These are phyloP conservation scores for Erodium maritimum DNA, from an alignment of 345 rosid species.

Conservation along the genomic window DNA sequence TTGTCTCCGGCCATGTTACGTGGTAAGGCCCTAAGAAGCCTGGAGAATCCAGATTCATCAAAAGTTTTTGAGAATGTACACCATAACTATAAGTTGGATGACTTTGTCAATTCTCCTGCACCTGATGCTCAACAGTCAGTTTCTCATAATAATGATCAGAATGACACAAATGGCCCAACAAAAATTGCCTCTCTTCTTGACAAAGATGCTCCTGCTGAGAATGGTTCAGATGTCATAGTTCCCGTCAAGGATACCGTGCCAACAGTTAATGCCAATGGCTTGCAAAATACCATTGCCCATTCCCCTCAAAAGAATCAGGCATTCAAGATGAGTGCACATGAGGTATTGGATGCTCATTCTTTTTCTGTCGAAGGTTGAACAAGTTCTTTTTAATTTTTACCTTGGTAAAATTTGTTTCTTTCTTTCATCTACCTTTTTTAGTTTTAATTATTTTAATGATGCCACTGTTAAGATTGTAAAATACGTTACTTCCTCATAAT, in stretches of 20 bases:
- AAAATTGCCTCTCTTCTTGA: constrained; percentile 16
- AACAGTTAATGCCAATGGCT: constrained; percentile 19
- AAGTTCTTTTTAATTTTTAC: neutral
- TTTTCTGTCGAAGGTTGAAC: neutral
- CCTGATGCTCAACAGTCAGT: constrained; percentile 20
- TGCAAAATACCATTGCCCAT: constrained; percentile 20
- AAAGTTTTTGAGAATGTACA: constrained; percentile 34
- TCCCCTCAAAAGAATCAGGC: constrained; percentile 29
- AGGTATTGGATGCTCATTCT: constrained; percentile 26
- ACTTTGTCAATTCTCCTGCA: constrained; percentile 5
- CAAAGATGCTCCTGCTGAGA: constrained; percentile 14
- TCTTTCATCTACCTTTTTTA: neutral
- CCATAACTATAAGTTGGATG: constrained; percentile 23
- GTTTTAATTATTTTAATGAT: neutral
- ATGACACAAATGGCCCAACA: constrained; percentile 26
- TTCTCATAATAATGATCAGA: constrained; percentile 26
- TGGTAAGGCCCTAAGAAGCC: constrained; percentile 74
- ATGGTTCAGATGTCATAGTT: constrained; percentile 19
- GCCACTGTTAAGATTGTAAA: neutral
- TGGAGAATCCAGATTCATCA: constrained; percentile 52
- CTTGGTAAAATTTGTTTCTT: neutral
- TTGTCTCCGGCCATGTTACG: constrained; percentile 62
- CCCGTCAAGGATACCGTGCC: constrained; percentile 17
- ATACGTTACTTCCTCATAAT: no score
- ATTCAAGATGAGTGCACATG: constrained; percentile 78